Evolutionary conservation across 1,139 yeast species (phyloP).

Genomic region (Magnusiomyces fungicola): DNA sequence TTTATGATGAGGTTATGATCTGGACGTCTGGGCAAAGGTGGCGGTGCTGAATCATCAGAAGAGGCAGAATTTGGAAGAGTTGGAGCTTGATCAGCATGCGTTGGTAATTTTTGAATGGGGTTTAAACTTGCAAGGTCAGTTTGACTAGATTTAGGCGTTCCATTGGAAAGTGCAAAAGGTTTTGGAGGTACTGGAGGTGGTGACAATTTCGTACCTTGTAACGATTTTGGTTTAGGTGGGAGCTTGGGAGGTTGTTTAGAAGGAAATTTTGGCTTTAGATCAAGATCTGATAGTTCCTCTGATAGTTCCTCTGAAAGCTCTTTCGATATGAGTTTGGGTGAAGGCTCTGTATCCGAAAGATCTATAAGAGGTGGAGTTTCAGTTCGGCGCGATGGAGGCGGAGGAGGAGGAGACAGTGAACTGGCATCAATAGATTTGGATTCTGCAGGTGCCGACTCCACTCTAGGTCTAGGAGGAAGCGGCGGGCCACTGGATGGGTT

Average conservation of each 20-base stretch:
- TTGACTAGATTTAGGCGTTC: too few species aligned
- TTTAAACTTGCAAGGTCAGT: too few species aligned
- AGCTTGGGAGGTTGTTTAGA: too few species aligned
- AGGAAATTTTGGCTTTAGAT: too few species aligned
- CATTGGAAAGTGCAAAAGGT: too few species aligned
- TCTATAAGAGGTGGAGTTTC: constrained; percentile 19
- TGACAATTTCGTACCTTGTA: too few species aligned
- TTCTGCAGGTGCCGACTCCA: constrained; percentile 5
- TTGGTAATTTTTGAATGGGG: too few species aligned
- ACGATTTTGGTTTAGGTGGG: not conserved
- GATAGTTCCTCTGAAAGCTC: too few species aligned
- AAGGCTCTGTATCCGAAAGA: constrained; percentile 17
- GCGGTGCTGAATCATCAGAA: not conserved
- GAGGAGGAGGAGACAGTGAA: constrained; percentile 10
- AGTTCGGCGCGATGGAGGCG: constrained; percentile 5
- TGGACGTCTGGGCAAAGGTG: constrained; percentile 7
- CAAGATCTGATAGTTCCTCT: too few species aligned
- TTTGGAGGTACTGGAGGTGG: constrained; percentile 24
- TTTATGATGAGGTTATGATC: constrained; percentile 1
- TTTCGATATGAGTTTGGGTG: too few species aligned
- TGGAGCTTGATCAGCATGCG: too few species aligned
- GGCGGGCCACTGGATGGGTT: too few species aligned
- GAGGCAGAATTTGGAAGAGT: not conserved
- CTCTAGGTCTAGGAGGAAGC: constrained; percentile 7
- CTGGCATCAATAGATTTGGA: not conserved